A percentile compares a stretch with the other conserved stretches of the same genome.
Evolutionary conservation across 2,329 filamentous ascomycete species (phyloP).

Genomic region (Ilyonectria robusta): DNA sequence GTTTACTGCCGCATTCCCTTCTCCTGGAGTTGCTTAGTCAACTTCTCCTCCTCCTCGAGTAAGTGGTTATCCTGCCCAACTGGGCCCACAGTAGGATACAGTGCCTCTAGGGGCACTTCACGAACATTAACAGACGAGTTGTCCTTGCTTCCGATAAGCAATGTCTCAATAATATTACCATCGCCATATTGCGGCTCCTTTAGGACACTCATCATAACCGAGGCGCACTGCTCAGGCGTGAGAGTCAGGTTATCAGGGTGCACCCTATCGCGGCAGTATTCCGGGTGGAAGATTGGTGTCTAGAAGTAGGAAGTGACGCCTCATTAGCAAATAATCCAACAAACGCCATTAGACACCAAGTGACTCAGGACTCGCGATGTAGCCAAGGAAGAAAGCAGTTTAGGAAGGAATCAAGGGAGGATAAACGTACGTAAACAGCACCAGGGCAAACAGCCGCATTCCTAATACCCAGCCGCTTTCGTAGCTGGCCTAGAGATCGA

Average conservation of each 20-base stretch:
- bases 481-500: not conserved
- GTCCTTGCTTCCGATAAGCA: not conserved
- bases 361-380: no score
- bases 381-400: no score
- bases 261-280: slow-evolving; percentile 30
- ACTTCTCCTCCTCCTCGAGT: slow-evolving; percentile 1
- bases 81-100: slow-evolving; percentile 25
- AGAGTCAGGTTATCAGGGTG: slow-evolving; percentile 15
- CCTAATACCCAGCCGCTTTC: not conserved
- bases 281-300: no score
- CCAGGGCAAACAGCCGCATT: not conserved
- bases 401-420: no score
- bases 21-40: not conserved
- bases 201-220: not conserved
- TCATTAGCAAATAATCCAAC: not conserved
- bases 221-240: not conserved
- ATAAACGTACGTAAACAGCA: not conserved
- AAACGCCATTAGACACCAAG: not conserved
- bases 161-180: not conserved
- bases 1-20: not conserved
- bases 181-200: not conserved
- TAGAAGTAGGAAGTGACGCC: not conserved
- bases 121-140: not conserved
- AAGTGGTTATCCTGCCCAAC: slow-evolving; percentile 15
- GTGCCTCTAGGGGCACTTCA: not conserved